These are phyloP conservation scores for Hymenoscyphus albidus DNA, from an alignment of 2,329 filamentous ascomycete genomes.

Conservation along the genomic window DNA sequence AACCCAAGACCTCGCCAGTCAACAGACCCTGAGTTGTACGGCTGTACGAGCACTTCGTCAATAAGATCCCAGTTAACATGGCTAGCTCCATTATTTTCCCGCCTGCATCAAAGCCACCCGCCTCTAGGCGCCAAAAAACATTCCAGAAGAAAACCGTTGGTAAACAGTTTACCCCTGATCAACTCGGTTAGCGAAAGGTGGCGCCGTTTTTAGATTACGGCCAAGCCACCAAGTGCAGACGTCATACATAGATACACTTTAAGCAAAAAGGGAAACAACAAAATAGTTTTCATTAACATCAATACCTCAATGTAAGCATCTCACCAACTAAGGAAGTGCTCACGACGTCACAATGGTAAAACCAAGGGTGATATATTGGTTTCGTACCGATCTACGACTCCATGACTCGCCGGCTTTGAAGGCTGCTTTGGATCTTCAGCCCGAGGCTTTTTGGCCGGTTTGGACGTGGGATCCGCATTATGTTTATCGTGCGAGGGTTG, in stretches of 20 bases:
- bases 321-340: neutral
- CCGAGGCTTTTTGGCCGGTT: constrained; percentile 66
- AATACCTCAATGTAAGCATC: neutral
- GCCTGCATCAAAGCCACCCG: neutral
- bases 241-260: constrained; percentile 1
- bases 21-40: neutral
- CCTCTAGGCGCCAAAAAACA: neutral
- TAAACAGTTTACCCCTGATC: neutral
- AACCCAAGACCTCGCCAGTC: neutral
- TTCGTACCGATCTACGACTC: constrained; percentile 71
- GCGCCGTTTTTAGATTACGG: neutral
- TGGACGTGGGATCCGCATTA: constrained; percentile 83
- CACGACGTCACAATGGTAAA: neutral
- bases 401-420: constrained; percentile 73
- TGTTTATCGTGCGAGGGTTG: constrained; percentile 67
- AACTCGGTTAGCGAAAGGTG: neutral
- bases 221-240: neutral
- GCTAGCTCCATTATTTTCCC: no score
- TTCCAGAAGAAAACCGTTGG: neutral
- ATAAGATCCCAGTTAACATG: neutral
- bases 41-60: neutral
- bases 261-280: neutral
- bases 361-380: constrained; percentile 69
- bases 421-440: constrained; percentile 66
- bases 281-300: neutral